phyloP scores from a whole-genome alignment of 2,329 filamentous ascomycete genomes.

The Zasmidium cellare region DNA sequence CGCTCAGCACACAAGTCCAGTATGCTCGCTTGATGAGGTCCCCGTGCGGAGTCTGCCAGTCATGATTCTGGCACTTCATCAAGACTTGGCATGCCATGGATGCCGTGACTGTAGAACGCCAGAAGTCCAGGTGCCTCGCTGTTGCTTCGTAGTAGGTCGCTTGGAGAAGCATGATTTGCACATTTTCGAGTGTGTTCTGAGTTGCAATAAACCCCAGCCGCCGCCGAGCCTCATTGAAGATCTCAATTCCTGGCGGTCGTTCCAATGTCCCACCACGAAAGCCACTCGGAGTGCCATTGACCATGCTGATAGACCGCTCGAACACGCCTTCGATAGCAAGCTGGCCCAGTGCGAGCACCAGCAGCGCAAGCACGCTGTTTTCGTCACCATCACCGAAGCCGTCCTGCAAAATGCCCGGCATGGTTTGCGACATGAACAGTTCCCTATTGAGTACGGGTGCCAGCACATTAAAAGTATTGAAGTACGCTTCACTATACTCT shows the following conservation, averaged over 20 bases:
- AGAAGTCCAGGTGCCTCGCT: constrained; percentile 54
- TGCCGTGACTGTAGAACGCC: constrained; percentile 58
- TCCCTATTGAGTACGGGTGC: constrained; percentile 61
- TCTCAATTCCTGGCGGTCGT: constrained; percentile 56
- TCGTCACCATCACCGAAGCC: constrained; percentile 53
- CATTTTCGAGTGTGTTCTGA: constrained; percentile 58
- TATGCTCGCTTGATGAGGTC: constrained; percentile 58
- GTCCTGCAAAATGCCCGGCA: constrained; percentile 48
- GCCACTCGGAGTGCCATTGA: constrained; percentile 52
- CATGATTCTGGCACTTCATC: constrained; percentile 50
- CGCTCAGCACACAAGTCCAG: constrained; percentile 56
- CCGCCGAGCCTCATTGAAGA: constrained; percentile 64
- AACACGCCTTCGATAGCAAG: constrained; percentile 55
- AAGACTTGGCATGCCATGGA: constrained; percentile 59
- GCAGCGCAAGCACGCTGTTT: constrained; percentile 54
- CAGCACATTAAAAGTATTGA: constrained; percentile 60
- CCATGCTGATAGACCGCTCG: constrained; percentile 47
- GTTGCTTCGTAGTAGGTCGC: constrained; percentile 38
- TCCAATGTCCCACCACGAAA: constrained; percentile 53
- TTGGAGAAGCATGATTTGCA: constrained; percentile 59
- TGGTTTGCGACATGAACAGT: constrained; percentile 50
- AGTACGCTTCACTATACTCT: constrained; percentile 55
- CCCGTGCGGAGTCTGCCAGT: constrained; percentile 49
- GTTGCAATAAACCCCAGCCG: constrained; percentile 60
- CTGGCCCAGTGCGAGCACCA: constrained; percentile 62